phyloP scores from a whole-genome alignment of 345 rosid species.

The Combretum micranthum region DNA sequence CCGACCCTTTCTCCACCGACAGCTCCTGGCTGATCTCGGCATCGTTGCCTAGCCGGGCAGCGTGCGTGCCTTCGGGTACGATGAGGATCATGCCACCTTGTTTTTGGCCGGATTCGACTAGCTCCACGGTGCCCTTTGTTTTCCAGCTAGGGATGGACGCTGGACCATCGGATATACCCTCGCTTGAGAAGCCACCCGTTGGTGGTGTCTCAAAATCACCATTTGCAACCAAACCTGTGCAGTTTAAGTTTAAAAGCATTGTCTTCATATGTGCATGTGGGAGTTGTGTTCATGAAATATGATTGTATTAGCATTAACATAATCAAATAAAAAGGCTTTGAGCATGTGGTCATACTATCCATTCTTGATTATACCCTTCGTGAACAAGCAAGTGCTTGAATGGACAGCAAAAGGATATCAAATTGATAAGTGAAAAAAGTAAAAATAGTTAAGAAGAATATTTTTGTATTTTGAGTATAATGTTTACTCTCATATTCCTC shows the following conservation, averaged over 20 bases:
- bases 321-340: too few species aligned
- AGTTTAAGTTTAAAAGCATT: not conserved
- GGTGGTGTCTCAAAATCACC: slow-evolving; percentile 82
- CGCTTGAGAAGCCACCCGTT: slow-evolving; percentile 58
- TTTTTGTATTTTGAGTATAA: too few species aligned
- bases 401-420: too few species aligned
- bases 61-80: slow-evolving; percentile 79
- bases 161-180: slow-evolving; percentile 38
- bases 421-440: too few species aligned
- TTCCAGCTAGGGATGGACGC: slow-evolving; percentile 66
- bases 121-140: slow-evolving; percentile 66
- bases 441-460: too few species aligned
- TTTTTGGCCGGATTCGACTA: slow-evolving; percentile 72
- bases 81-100: slow-evolving; percentile 98
- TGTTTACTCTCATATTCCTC: too few species aligned
- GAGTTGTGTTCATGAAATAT: not conserved
- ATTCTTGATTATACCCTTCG: too few species aligned
- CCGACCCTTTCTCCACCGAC: slow-evolving; percentile 72
- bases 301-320: not conserved
- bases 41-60: slow-evolving; percentile 83
- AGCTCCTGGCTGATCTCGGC: slow-evolving; percentile 91
- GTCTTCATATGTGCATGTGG: not conserved
- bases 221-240: slow-evolving; percentile 57
- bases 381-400: too few species aligned
- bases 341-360: too few species aligned